These are phyloP conservation scores for Penicillium carneum DNA, from an alignment of 2,329 filamentous ascomycete genomes.

Conservation along the genomic window DNA sequence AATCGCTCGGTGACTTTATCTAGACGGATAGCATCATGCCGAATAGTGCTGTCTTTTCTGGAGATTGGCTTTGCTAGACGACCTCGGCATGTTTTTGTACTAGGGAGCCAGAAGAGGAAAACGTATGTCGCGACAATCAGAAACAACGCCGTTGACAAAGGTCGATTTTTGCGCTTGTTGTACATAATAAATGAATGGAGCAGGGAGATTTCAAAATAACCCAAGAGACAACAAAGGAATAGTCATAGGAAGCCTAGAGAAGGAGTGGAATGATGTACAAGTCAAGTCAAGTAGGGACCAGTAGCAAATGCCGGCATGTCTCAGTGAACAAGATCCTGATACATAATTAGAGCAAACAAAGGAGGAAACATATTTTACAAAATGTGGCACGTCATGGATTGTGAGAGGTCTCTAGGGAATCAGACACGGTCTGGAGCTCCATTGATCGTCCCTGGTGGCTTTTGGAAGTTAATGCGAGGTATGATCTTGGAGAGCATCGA, in stretches of 20 bases:
- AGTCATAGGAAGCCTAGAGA: not conserved
- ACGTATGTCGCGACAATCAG: constrained; percentile 32
- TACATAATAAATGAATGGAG: constrained; percentile 34
- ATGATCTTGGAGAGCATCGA: not conserved
- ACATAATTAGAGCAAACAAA: not conserved
- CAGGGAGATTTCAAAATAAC: not conserved
- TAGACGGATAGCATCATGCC: constrained; percentile 65
- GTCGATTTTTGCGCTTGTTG: constrained; percentile 29
- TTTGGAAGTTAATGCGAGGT: not conserved
- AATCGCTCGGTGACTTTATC: constrained; percentile 74
- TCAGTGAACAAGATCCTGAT: not conserved
- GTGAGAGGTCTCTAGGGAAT: constrained; percentile 13
- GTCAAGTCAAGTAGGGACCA: not conserved
- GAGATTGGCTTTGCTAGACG: constrained; percentile 17
- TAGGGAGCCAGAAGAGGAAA: constrained; percentile 29
- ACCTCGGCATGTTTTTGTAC: constrained; percentile 6
- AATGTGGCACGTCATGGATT: constrained; percentile 17
- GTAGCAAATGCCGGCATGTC: not conserved
- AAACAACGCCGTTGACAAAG: constrained; percentile 26
- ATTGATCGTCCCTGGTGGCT: constrained; percentile 26
- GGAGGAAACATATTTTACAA: constrained; percentile 9
- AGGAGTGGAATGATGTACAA: constrained; percentile 4
- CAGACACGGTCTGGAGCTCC: constrained; percentile 19
- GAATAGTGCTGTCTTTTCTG: constrained; percentile 16
- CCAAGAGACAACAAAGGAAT: not conserved